These are phyloP conservation scores for Populus hybrid DNA, from an alignment of 441 rosid species.

Conservation along the genomic window DNA sequence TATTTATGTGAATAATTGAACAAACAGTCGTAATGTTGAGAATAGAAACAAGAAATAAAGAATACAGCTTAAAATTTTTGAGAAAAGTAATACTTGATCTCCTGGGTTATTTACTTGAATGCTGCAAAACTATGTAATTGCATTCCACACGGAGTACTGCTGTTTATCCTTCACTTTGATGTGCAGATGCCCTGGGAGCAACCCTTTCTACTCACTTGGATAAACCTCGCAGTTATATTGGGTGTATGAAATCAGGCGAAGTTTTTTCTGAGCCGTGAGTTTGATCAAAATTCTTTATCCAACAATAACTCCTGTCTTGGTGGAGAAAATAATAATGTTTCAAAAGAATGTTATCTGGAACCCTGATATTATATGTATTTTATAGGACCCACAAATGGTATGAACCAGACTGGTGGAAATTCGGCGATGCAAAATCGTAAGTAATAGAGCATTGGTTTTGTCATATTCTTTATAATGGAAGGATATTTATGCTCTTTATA, in stretches of 20 bases:
- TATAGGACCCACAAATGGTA: constrained; percentile 83
- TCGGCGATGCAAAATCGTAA: constrained; percentile 89
- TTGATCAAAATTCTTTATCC: constrained; percentile 11
- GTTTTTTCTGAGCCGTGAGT: constrained; percentile 87
- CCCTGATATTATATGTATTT: constrained; percentile 7
- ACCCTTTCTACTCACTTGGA: constrained; percentile 70
- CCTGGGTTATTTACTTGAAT: constrained; percentile 2
- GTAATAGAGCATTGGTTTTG: constrained; percentile 20
- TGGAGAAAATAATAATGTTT: background rate
- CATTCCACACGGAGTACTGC: background rate
- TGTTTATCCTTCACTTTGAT: background rate
- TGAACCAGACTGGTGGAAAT: constrained; percentile 99
- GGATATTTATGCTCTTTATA: background rate
- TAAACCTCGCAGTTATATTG: constrained; percentile 79
- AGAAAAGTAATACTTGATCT: background rate
- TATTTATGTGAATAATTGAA: background rate
- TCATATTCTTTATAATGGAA: background rate
- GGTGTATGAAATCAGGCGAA: constrained; percentile 97
- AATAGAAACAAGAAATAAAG: background rate
- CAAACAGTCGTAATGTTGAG: constrained; percentile 29
- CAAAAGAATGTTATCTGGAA: background rate
- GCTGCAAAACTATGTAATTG: background rate
- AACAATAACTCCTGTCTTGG: background rate
- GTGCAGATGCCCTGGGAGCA: constrained; percentile 67
- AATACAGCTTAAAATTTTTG: background rate